Evolutionary conservation across 495 filamentous ascomycete genomes (phyloP), one percentile per base, ranked within the genome.

Genomic region (Platismatia glauca): DNA sequence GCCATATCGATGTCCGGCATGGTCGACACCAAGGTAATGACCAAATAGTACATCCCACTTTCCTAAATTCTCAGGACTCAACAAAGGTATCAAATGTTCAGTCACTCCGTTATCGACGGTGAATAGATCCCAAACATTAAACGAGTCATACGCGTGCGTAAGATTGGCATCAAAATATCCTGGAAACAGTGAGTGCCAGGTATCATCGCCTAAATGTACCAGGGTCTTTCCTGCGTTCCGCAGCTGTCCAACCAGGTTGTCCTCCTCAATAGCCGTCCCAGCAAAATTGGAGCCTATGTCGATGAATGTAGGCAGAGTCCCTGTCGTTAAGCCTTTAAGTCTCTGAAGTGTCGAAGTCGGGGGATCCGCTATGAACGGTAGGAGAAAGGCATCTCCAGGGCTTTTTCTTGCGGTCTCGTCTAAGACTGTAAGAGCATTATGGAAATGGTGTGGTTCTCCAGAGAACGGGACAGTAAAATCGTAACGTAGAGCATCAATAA

Each of bases 111-210:
- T 95, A 69, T 98, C 94, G 20, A 98, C 88, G 0, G 95, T 97
- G 69, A 97, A 91, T 69, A 98, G 73, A 72, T 98, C 94, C 91
- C 91, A 97, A 7, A 97, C 94, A 70, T 97, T 97, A 74, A 98
- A 92, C 48, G 93, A 97, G 72, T 97, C 92, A 71, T 95, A 97
- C 3, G 94, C 83, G 63, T 78, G 80, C 62, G 90, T 94, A 58
- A 97, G 81, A 48, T 91, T 87, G 4, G 82, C 76, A 70, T 96
- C 87, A 68, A 98, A 97, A 72, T 95, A 89, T 11, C 82, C 90
- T 0, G 95, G 95, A 69, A 97, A 98, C 44, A 98, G 75, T 43
- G 89, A 77, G 61, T 90, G 88, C 94, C 94, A 98, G 11, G 94
- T 98, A 73, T 98, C 93, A 69, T 98, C 94, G 15, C 94, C 94